Evolutionary conservation across 2,329 filamentous ascomycete genomes (phyloP), one percentile per base, ranked within the genome.

Genomic region (Helicocarpus griseus): DNA sequence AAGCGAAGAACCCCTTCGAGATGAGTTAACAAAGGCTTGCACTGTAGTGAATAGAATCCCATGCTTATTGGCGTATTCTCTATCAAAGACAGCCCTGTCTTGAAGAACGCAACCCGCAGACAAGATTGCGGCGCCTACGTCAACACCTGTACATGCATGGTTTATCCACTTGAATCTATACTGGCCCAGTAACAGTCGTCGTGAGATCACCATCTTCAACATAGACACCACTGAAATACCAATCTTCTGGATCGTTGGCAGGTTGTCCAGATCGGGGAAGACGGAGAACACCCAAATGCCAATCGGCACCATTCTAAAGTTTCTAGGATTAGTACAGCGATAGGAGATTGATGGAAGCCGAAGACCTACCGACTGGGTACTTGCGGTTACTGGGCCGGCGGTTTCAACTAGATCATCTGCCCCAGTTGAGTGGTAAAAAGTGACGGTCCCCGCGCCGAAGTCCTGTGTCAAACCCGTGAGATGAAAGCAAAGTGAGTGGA

Each of bases 211-310:
- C 81, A 44, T 70, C 75, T 74, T 88, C 85, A 46, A 87, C 75
- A 60, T 86, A 88, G 3, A 86, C 80, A 7, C 85, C 83, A 3
- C 79, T 83, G 69, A 86, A 87, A 65, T 80, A 86, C 72, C 83
- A 82, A 61, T 87, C 83, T 71, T 87, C 84, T 2, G 66, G 65
- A 35, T 65, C 70, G 3, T 62, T 64, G 36, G 80, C 77, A 43
- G 74, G 65, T 45, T 77, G 77, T 0, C 80, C 79, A 31, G 70
- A 68, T 17, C 78, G 73, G 11, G 82, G 79, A 51, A 87, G 71
- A 57, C 86, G 79, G 49, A 87, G 71, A 22, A 86, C 79, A 53
- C 85, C 85, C 44, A 89, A 66, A 67, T 89, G 85, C 82, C 82
- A 88, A 63, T 88, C 85, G 2, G 75, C 77, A 36, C 83, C 84